Evolutionary conservation across 1,284 basidiomycete genomes (phyloP).

Genomic region (Tilletia caries): DNA sequence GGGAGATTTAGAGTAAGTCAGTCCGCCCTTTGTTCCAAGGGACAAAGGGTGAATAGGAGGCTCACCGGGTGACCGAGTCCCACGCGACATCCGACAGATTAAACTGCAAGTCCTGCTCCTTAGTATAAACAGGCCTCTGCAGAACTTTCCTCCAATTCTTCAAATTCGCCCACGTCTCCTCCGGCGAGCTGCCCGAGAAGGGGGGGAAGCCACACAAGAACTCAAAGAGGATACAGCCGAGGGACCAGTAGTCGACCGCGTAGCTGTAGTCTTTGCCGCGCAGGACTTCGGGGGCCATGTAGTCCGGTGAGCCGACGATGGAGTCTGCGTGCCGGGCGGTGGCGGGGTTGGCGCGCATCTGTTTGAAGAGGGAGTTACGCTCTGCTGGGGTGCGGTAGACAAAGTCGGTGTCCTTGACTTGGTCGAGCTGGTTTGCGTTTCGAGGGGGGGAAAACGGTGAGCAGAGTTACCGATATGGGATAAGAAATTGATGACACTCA

Average conservation of each 20-base stretch:
- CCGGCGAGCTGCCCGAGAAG: slow-evolving; percentile 89
- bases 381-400: slow-evolving; percentile 90
- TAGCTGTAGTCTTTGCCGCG: slow-evolving; percentile 91
- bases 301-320: slow-evolving; percentile 96
- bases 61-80: slow-evolving; percentile 85
- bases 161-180: slow-evolving; percentile 98
- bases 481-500: too few species aligned
- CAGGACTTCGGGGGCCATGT: slow-evolving; percentile 75
- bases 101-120: slow-evolving; percentile 93
- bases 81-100: slow-evolving; percentile 91
- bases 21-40: background rate
- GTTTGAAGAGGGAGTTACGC: slow-evolving; percentile 88
- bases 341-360: slow-evolving; percentile 83
- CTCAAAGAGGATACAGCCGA: slow-evolving; percentile 95
- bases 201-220: slow-evolving; percentile 89
- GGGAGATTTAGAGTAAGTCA: background rate
- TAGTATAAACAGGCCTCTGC: slow-evolving; percentile 87
- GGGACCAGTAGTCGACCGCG: slow-evolving; percentile 96
- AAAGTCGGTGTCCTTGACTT: slow-evolving; percentile 89
- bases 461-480: too few species aligned
- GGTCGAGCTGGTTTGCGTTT: slow-evolving; percentile 93
- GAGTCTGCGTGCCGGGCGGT: slow-evolving; percentile 75
- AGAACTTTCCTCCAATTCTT: slow-evolving; percentile 94
- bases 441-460: background rate
- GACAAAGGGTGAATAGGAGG: background rate